These are phyloP conservation scores for Onygena corvina DNA, from an alignment of 2,329 filamentous ascomycete genomes.

Conservation along the genomic window DNA sequence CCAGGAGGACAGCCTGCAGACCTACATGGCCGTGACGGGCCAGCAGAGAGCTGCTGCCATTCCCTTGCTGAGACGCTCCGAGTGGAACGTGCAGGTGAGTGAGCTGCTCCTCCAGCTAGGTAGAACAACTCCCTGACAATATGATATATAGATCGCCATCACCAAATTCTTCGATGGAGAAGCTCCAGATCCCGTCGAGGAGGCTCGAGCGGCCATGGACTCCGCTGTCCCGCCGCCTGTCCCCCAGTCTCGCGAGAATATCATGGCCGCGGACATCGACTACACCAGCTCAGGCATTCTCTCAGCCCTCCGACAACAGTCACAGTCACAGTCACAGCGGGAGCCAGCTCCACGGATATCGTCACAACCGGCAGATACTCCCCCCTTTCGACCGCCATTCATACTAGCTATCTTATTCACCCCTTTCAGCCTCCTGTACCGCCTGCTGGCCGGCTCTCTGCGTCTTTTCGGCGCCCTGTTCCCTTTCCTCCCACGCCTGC, in stretches of 20 bases:
- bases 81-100: constrained; percentile 85
- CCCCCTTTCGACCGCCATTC: constrained; percentile 59
- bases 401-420: constrained; percentile 66
- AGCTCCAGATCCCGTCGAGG: constrained; percentile 65
- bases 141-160: constrained; percentile 63
- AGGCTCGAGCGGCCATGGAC: constrained; percentile 54
- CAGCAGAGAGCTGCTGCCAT: constrained; percentile 67
- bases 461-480: constrained; percentile 65
- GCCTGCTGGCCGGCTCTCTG: constrained; percentile 53
- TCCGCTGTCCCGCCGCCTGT: constrained; percentile 49
- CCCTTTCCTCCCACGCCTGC: constrained; percentile 61
- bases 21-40: constrained; percentile 77
- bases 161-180: constrained; percentile 97
- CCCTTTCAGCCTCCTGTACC: constrained; percentile 69
- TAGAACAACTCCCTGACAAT: constrained; percentile 10
- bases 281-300: constrained; percentile 34
- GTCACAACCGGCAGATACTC: constrained; percentile 55
- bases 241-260: constrained; percentile 57
- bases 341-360: constrained; percentile 76
- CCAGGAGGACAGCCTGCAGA: constrained; percentile 75
- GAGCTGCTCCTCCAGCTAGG: not conserved
- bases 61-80: constrained; percentile 65
- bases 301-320: constrained; percentile 18
- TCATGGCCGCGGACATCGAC: constrained; percentile 50
- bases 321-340: too few species aligned